Percentiles rank a stretch among this genome's conserved stretches.
These are phyloP conservation scores for Plasmodium gonderi DNA, from an alignment of 169 alveolate species.

Conservation along the genomic window DNA sequence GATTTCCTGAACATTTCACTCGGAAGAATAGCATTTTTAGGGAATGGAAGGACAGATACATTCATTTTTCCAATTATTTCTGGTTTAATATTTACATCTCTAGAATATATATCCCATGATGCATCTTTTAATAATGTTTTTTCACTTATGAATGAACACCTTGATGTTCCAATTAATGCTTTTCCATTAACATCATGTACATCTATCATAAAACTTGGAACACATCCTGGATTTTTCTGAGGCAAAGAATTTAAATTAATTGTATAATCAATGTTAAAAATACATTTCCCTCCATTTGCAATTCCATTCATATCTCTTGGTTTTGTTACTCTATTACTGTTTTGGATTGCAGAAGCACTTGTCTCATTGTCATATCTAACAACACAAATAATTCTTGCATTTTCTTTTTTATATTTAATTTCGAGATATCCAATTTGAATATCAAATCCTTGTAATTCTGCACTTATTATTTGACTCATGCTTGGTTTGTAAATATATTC, in stretches of 20 bases:
- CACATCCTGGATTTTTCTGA: constrained; percentile 82
- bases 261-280: constrained; percentile 77
- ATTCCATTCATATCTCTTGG: constrained; percentile 39
- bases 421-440: constrained; percentile 20
- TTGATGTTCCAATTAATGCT: constrained; percentile 73
- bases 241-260: constrained; percentile 81
- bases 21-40: constrained; percentile 85
- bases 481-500: not conserved
- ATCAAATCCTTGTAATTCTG: constrained; percentile 36
- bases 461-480: not conserved
- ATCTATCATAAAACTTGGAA: constrained; percentile 86
- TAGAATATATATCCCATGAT: constrained; percentile 82
- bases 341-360: constrained; percentile 49
- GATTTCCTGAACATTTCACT: constrained; percentile 82
- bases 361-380: constrained; percentile 77
- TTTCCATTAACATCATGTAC: constrained; percentile 68
- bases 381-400: constrained; percentile 75
- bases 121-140: constrained; percentile 77
- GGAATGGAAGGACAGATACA: constrained; percentile 83
- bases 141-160: constrained; percentile 77
- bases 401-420: constrained; percentile 16
- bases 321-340: constrained; percentile 71
- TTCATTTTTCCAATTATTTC: constrained; percentile 80
- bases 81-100: constrained; percentile 63
- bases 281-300: constrained; percentile 64